A percentile compares a stretch with the other conserved stretches of the same genome.
phyloP scores from a whole-genome alignment of 1,284 basidiomycete species.

The Ceratobasidium sp. region DNA sequence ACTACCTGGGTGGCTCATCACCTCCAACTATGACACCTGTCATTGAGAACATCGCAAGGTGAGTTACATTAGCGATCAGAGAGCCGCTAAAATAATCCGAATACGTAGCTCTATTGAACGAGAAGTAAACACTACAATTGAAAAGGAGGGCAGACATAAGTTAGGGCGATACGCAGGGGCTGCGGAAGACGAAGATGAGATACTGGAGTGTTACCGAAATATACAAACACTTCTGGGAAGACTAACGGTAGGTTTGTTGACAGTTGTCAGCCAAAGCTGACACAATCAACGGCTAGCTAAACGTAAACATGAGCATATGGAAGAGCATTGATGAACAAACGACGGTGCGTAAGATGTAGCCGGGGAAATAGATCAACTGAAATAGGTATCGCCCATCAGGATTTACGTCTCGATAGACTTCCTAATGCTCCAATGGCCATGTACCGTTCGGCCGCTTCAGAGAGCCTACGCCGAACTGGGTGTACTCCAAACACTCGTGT shows the following conservation, averaged over 20 bases:
- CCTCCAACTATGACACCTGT: not conserved
- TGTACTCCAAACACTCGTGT: slow-evolving; percentile 14
- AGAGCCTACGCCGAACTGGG: not conserved
- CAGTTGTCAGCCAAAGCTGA: not conserved
- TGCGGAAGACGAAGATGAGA: not conserved
- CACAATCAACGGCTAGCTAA: not conserved
- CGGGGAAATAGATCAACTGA: not conserved
- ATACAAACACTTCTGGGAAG: not conserved
- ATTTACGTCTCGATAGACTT: not conserved
- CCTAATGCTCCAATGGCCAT: not conserved
- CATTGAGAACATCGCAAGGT: slow-evolving; percentile 7
- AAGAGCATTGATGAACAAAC: not conserved
- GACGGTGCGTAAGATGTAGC: not conserved
- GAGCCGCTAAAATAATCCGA: not conserved
- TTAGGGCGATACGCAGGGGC: not conserved
- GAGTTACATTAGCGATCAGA: not conserved
- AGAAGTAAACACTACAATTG: not conserved
- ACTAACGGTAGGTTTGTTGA: not conserved
- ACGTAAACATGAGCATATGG: slow-evolving; percentile 11
- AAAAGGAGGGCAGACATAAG: not conserved
- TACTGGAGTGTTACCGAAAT: not conserved
- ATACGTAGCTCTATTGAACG: not conserved
- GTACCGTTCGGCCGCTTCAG: not conserved
- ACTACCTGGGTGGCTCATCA: not conserved
- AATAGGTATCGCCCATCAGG: not conserved